These are phyloP conservation scores for Cladophialophora psammophila DNA, from an alignment of 2,329 filamentous ascomycete species.

Conservation along the genomic window DNA sequence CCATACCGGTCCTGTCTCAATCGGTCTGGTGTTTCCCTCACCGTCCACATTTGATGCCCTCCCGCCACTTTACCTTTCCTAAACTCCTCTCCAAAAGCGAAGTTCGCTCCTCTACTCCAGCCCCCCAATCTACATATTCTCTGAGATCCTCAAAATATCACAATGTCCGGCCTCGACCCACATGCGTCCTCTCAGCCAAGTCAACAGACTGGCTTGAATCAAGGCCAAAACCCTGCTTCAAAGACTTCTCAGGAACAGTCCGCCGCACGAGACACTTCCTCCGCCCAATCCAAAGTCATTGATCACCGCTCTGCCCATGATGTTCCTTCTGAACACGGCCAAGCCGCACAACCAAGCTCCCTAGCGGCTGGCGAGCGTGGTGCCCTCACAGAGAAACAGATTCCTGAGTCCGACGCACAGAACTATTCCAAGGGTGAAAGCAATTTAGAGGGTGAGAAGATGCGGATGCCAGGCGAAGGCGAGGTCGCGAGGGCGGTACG, in stretches of 20 bases:
- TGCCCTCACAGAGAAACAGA: slow-evolving; percentile 34
- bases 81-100: background rate
- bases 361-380: slow-evolving; percentile 40
- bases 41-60: background rate
- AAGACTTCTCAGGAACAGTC: slow-evolving; percentile 41
- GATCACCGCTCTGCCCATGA: slow-evolving; percentile 41
- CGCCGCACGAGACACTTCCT: slow-evolving; percentile 33
- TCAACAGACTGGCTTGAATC: slow-evolving; percentile 42
- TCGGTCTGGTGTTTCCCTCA: background rate
- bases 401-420: slow-evolving; percentile 34
- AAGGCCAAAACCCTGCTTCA: slow-evolving; percentile 41
- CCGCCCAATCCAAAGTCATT: slow-evolving; percentile 29
- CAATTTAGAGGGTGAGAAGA: slow-evolving; percentile 44
- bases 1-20: background rate
- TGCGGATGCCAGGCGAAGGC: slow-evolving; percentile 43
- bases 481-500: slow-evolving; percentile 42
- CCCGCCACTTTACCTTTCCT: background rate
- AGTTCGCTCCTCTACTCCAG: background rate
- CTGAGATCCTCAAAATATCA: background rate
- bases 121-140: background rate
- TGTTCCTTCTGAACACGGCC: slow-evolving; percentile 38
- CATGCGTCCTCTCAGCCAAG: slow-evolving; percentile 41
- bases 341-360: slow-evolving; percentile 37
- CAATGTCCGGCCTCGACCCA: slow-evolving; percentile 41
- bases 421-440: slow-evolving; percentile 33